Percentiles rank a stretch among this genome's conserved stretches.
These are phyloP conservation scores for Ganoderma lingzhi DNA, from an alignment of 1,284 basidiomycete species.

Conservation along the genomic window DNA sequence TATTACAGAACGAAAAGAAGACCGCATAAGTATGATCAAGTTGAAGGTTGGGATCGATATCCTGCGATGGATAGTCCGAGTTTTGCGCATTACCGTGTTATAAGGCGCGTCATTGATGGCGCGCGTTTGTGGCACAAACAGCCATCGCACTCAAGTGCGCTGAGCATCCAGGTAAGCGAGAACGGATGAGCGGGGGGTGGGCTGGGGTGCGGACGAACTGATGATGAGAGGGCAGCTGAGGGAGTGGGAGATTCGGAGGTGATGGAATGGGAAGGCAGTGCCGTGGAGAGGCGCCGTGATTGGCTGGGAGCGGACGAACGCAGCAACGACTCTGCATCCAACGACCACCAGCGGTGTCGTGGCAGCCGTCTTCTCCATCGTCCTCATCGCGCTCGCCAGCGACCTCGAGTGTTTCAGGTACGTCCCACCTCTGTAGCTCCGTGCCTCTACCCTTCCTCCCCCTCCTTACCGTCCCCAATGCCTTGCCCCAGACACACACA, in stretches of 20 bases:
- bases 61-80: neutral
- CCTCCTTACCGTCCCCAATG: conserved; percentile 45
- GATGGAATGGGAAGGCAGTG: conserved; percentile 4
- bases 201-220: neutral
- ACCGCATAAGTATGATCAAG: neutral
- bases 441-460: conserved; percentile 44
- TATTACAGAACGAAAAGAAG: neutral
- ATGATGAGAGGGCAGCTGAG: neutral
- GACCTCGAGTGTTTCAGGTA: conserved; percentile 35
- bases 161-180: neutral
- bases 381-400: conserved; percentile 29
- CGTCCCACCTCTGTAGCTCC: conserved; percentile 37
- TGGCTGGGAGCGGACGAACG: neutral
- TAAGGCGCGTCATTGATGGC: neutral
- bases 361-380: conserved; percentile 19
- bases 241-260: neutral
- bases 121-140: neutral
- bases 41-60: neutral
- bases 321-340: conserved; percentile 54
- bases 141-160: neutral
- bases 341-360: conserved; percentile 42
- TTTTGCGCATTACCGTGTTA: neutral
- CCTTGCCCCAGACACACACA: conserved; percentile 41
- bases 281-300: neutral
- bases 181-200: neutral